These are phyloP conservation scores for Ustilago vetiveriae DNA, from an alignment of 1,284 basidiomycete species.

Conservation along the genomic window DNA sequence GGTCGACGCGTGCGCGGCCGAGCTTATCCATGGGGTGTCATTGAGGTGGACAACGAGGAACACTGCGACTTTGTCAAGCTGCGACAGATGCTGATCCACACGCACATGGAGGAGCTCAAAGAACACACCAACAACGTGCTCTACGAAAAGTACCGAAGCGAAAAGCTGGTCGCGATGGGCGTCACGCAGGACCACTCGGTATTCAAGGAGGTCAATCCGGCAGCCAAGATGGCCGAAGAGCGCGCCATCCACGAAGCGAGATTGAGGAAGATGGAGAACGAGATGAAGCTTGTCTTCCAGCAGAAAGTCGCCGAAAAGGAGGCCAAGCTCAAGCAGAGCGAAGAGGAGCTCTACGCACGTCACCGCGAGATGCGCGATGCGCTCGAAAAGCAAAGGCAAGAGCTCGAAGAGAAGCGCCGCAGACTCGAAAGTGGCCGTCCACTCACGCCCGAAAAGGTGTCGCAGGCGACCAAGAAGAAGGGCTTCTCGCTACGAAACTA, in stretches of 20 bases:
- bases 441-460: constrained; percentile 85
- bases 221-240: constrained; percentile 65
- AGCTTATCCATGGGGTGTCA: constrained; percentile 66
- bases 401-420: constrained; percentile 96
- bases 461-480: constrained; percentile 59
- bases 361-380: constrained; percentile 67
- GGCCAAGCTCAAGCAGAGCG: constrained; percentile 67
- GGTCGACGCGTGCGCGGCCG: constrained; percentile 64
- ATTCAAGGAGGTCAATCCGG: constrained; percentile 64
- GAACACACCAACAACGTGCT: constrained; percentile 64
- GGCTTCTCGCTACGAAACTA: constrained; percentile 61
- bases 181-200: constrained; percentile 65
- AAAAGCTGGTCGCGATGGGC: constrained; percentile 63
- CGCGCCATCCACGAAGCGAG: constrained; percentile 66
- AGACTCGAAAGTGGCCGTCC: constrained; percentile 80
- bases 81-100: constrained; percentile 67
- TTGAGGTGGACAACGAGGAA: constrained; percentile 66
- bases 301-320: constrained; percentile 67
- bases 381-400: constrained; percentile 91
- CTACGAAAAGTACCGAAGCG: constrained; percentile 65
- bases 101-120: constrained; percentile 67
- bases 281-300: constrained; percentile 67
- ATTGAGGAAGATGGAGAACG: constrained; percentile 67
- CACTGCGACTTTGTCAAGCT: constrained; percentile 67
- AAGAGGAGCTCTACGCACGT: constrained; percentile 66